Base-by-base conservation (phyloP, 2,329 filamentous ascomycete genomes). In the Aspergillus candidus region DNA sequence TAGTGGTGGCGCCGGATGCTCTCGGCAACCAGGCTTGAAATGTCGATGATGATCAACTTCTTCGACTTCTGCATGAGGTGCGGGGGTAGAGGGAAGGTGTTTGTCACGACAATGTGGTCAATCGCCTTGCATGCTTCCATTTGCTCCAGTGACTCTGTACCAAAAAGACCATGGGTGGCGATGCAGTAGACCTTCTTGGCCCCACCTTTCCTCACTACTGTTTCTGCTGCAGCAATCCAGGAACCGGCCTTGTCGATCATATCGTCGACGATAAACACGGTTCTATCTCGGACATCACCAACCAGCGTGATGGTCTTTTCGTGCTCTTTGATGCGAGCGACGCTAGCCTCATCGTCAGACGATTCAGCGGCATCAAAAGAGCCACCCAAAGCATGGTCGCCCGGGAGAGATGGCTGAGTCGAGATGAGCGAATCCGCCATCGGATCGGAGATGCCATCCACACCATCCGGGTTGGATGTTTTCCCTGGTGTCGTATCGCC, bases 291-390 rank as follows among this genome's bases (percentile, higher is more conserved):
- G 48, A 98, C 93, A 58, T 97, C 88, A 48, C 93, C 93, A 11
- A 98, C 93, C n/a, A 98, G 76, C 0, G 93, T 98, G 57, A 98
- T 94, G 73, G 91, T 95, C 61, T 90, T 89, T 71, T 98, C 93
- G 15, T 91, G 75, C 48, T 84, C 83, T 10, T 84, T 81, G 54
- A 91, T 82, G 57, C 84, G 46, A 11, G 42, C 53, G 14, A 54
- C 47, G 33, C 60, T 64, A 11, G 51, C 60, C 41, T 94, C 88
- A 58, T 98, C 93, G 66, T 97, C 93, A 49, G 96, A 91, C 53
- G 95, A 93, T 11, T 78, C 84, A n/a, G 77, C 83, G 8, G 84
- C 88, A 59, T 97, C 91, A 32, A 83, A 85, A 2, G 88, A 88
- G 38, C 90, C 89, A 35, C 90, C 90, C 0, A 95, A 76, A 3